Base-by-base conservation (phyloP, 129 eudicot genomes). In the Pulicaria dysenterica region DNA sequence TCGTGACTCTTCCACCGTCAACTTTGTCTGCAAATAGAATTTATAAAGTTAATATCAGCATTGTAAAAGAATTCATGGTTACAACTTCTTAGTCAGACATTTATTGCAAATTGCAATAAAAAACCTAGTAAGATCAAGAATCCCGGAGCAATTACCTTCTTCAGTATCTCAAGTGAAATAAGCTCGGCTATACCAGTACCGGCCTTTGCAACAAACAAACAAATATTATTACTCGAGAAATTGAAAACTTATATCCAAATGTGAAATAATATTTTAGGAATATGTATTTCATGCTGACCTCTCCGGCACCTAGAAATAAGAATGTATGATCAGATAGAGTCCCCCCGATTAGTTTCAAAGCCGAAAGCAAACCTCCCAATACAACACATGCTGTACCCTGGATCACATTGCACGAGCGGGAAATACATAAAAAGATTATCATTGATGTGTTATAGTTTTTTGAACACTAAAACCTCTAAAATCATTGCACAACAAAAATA, bases 131-230 rank as follows among this genome's bases (percentile, higher is more conserved):
- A 59, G 39, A n/a, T 64, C 19, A 47, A 16, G 12, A 54, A 55
- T 45, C 8, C 7, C 12, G 64, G 58, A 70, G 47, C 14, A 48
- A 7, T 42, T 78, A 95, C 99, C 96, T 72, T 81, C 65, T 86
- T 95, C 40, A 88, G 79, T 53, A 90, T 90, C 82, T 90, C 91
- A 64, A 88, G 96, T 5, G 97, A 96, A 40, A 95, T 95, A 67
- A 95, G 96, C 83, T 90, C 96, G 0, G 99, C 99, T 76, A 95
- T 95, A 59, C 99, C 99, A 1, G 99, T 95, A 57, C 99, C 99
- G 64, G 99, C 99, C 99, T 95, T 78, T 51, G 81, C 40, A 74
- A 38, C 64, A 53, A 61, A 61, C 50, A 47, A 64, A 37, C 43
- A 69, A 60, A 50, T 50, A 50, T 55, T 12, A 60, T 49, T 48